Evolutionary conservation across 129 eudicot species (phyloP).

Genomic region (Logfia minima): DNA sequence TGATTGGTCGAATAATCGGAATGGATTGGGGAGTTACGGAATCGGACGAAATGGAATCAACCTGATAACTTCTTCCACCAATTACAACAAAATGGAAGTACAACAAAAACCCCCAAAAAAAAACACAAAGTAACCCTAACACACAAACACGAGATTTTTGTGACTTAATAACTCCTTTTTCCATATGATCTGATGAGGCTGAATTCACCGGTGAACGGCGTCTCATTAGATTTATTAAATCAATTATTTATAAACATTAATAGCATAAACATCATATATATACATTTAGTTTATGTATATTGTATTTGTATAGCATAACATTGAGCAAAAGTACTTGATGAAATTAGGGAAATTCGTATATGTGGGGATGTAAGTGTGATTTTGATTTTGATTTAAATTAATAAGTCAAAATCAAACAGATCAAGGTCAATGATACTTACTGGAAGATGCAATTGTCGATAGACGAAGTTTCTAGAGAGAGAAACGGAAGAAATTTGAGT

Average conservation of each 20-base stretch:
- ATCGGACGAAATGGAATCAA: slow-evolving; percentile 29
- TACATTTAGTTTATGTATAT: background rate
- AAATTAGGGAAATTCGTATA: slow-evolving; percentile 1
- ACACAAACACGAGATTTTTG: slow-evolving; percentile 63
- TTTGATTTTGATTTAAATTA: slow-evolving; percentile 18
- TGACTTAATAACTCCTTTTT: slow-evolving; percentile 56
- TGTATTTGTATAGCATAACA: background rate
- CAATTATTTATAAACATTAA: slow-evolving; percentile 19
- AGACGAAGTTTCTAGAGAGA: background rate
- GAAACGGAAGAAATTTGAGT: background rate
- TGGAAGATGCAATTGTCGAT: slow-evolving; percentile 16
- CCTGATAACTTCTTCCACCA: slow-evolving; percentile 45
- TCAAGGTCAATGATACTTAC: slow-evolving; percentile 27
- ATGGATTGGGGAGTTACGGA: slow-evolving; percentile 10
- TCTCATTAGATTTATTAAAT: slow-evolving; percentile 57
- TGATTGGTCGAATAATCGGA: slow-evolving; percentile 29
- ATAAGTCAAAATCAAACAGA: slow-evolving; percentile 13
- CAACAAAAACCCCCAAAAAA: slow-evolving; percentile 71
- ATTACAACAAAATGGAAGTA: slow-evolving; percentile 75
- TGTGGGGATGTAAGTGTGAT: slow-evolving; percentile 10
- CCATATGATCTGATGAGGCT: slow-evolving; percentile 49
- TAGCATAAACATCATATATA: background rate
- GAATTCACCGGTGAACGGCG: slow-evolving; percentile 56
- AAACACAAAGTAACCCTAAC: slow-evolving; percentile 55
- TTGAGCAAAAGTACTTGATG: background rate